These are phyloP conservation scores for Cyberlindnera veronae DNA, from an alignment of 805 yeast genomes.

Conservation along the genomic window DNA sequence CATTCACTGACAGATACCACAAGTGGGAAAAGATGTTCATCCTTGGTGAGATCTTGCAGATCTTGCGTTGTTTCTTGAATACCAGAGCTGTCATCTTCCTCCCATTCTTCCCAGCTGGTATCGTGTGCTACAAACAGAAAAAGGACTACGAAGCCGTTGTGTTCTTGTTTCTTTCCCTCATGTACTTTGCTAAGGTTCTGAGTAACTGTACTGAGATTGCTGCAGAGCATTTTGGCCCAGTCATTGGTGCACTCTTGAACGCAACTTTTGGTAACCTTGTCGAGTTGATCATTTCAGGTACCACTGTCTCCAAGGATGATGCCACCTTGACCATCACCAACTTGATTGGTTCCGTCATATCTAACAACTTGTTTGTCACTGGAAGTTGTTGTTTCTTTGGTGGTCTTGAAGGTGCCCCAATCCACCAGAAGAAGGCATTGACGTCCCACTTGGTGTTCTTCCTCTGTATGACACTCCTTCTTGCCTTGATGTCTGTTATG, in stretches of 20 bases:
- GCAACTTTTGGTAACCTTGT: constrained; percentile 52
- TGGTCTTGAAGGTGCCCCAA: constrained; percentile 18
- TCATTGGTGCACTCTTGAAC: constrained; percentile 45
- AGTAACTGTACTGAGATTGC: constrained; percentile 25
- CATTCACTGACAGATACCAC: constrained; percentile 8
- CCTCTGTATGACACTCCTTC: constrained; percentile 16
- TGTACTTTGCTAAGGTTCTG: constrained; percentile 25
- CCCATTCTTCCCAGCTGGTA: constrained; percentile 24
- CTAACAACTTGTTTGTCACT: constrained; percentile 38
- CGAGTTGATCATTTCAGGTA: constrained; percentile 46
- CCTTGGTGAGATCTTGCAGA: constrained; percentile 18
- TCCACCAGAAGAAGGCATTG: constrained; percentile 17
- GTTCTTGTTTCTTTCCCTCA: constrained; percentile 20
- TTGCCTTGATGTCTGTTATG: constrained; percentile 20
- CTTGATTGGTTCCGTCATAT: constrained; percentile 45
- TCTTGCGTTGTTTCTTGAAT: constrained; percentile 16
- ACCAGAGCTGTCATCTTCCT: constrained; percentile 20
- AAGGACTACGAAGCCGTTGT: constrained; percentile 23
- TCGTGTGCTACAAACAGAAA: constrained; percentile 14
- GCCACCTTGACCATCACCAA: constrained; percentile 47
- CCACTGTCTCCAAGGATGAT: constrained; percentile 45
- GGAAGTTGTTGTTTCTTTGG: constrained; percentile 26
- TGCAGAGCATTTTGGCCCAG: constrained; percentile 32
- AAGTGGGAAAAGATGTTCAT: constrained; percentile 15
- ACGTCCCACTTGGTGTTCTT: constrained; percentile 21